Base-by-base conservation (phyloP, 441 rosid genomes). In the Daphne laureola region DNA sequence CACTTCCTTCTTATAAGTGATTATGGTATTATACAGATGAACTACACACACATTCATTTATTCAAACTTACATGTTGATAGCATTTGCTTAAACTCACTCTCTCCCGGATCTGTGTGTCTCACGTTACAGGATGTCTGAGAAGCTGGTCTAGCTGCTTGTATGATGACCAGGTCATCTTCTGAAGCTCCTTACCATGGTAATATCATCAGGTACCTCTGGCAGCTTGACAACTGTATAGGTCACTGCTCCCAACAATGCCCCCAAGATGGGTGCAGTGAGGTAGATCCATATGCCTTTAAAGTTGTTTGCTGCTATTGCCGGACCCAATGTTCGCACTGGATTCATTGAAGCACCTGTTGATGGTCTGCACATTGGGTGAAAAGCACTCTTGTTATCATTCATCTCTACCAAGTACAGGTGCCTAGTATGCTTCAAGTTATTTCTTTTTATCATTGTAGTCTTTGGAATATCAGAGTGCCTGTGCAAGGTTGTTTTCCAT, bases 311-410 rank as follows among this genome's bases (percentile, higher is more conserved):
- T 43, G 91, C 96, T 54, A 86, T 61, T 9, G 93, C 95, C 40
- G 96, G 96, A 13, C 95, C 94, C 47, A 82, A 47, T 53, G 90
- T 86, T 72, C 96, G 73, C 23, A 73, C 87, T 9, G 95, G 98
- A 66, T 88, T 91, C 96, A 91, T 86, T 4, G 94, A 86, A 49
- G 79, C 98, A 2, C 92, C 84, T 16, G 95, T 85, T 53, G 83
- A 51, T n/a, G 86, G 77, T 58, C 95, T 88, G 86, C 63, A 56
- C 12, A 40, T 56, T 9, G 46, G 18, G 27, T 47, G 25, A 44
- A 58, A 25, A 46, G 25, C 25, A 21, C 25, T 21, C 25, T 4
- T 7, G 38, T 31, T 31, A 31, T 9, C 38, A 31, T 31, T 7
- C 38, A 31, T 31, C 38, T 31, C 1, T 9, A 8, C 38, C 38